A percentile compares a stretch with the other conserved stretches of the same genome.
Evolutionary conservation across 176 grass and related monocot species (phyloP).

Genomic region (Triticum aestivum): IWGSC_CS_RefSeq_v2.1 NC_057806.1:264312185-264312684

Average conservation of each 20-base stretch:
- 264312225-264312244: constrained; percentile 61
- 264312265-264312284: constrained; percentile 80
- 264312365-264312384: constrained; percentile 83
- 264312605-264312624: constrained; percentile 87
- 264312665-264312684: constrained; percentile 96
- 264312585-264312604: constrained; percentile 88
- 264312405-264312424: constrained; percentile 81
- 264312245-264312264: constrained; percentile 85
- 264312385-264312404: constrained; percentile 86
- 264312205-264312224: constrained; percentile 58
- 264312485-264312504: constrained; percentile 98
- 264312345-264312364: constrained; percentile 89
- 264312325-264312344: constrained; percentile 97
- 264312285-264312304: constrained; percentile 93
- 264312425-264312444: constrained; percentile 87
- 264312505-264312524: constrained; percentile 84
- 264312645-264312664: constrained; percentile 91
- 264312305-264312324: constrained; percentile 89
- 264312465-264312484: constrained; percentile 97
- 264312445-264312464: constrained; percentile 91
- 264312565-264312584: constrained; percentile 87
- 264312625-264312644: constrained; percentile 95
- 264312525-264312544: constrained; percentile 75
- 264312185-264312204: constrained; percentile 71
- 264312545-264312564: constrained; percentile 93